A percentile compares a stretch with the other conserved stretches of the same genome.
These are phyloP conservation scores for Cryptococcus hybrid DNA, from an alignment of 1,284 basidiomycete genomes.

Conservation along the genomic window DNA sequence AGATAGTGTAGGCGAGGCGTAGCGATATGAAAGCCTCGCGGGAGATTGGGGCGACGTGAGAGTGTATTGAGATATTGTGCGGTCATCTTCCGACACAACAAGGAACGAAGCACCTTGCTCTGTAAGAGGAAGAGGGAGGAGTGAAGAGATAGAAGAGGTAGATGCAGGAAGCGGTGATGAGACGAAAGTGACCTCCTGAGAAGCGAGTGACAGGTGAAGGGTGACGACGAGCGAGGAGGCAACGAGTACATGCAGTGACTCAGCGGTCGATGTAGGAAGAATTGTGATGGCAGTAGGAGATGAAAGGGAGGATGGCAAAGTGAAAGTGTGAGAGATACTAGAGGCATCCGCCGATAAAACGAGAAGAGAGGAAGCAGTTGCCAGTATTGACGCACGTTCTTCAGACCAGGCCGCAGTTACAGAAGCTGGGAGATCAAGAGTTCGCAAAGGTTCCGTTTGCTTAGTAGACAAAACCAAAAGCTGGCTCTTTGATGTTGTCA, in stretches of 20 bases:
- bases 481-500: slow-evolving; percentile 34
- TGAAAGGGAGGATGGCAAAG: slow-evolving; percentile 24
- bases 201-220: slow-evolving; percentile 32
- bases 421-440: slow-evolving; percentile 25
- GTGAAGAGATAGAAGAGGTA: slow-evolving; percentile 40
- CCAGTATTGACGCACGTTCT: slow-evolving; percentile 31
- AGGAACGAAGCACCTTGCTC: slow-evolving; percentile 55
- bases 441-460: slow-evolving; percentile 31
- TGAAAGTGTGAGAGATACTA: slow-evolving; percentile 31
- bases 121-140: slow-evolving; percentile 35
- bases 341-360: slow-evolving; percentile 33
- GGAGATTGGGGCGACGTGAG: slow-evolving; percentile 56
- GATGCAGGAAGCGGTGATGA: slow-evolving; percentile 44
- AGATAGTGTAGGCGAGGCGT: slow-evolving; percentile 61
- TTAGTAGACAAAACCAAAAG: slow-evolving; percentile 32
- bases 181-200: slow-evolving; percentile 28
- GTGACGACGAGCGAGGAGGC: slow-evolving; percentile 30
- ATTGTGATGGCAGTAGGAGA: slow-evolving; percentile 34
- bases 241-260: slow-evolving; percentile 33
- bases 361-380: slow-evolving; percentile 33
- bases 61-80: slow-evolving; percentile 60
- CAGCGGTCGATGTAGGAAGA: slow-evolving; percentile 34
- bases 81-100: slow-evolving; percentile 70
- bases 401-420: slow-evolving; percentile 37
- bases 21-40: slow-evolving; percentile 54